These are phyloP conservation scores for Talaromyces verruculosus DNA, from an alignment of 2,329 filamentous ascomycete genomes.

Conservation along the genomic window DNA sequence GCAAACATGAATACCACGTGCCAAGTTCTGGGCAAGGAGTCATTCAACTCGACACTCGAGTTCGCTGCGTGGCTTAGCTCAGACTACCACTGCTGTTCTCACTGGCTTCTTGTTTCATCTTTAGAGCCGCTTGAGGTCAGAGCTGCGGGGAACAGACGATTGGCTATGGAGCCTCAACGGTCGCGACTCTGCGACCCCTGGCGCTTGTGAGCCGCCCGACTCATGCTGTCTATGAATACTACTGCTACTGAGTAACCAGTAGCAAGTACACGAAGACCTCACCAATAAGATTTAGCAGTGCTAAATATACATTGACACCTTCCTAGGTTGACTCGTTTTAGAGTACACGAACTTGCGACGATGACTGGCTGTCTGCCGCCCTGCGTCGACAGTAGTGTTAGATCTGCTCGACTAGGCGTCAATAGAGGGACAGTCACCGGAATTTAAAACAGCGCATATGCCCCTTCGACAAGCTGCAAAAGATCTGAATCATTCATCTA, in stretches of 20 bases:
- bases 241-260: background rate
- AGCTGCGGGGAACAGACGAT: constrained; percentile 13
- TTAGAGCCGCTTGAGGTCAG: constrained; percentile 14
- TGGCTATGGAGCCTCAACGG: constrained; percentile 11
- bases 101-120: background rate
- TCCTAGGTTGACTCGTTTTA: constrained; percentile 15
- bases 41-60: background rate
- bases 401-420: constrained; percentile 3
- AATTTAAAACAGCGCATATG: constrained; percentile 16
- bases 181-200: constrained; percentile 5
- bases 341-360: background rate
- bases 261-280: background rate
- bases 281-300: background rate
- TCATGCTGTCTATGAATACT: constrained; percentile 3
- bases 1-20: background rate
- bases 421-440: constrained; percentile 1
- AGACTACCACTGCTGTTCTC: too few species aligned
- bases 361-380: constrained; percentile 18
- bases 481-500: background rate
- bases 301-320: constrained; percentile 4
- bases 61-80: background rate
- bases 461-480: constrained; percentile 5
- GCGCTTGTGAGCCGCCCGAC: constrained; percentile 17
- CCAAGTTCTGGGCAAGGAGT: background rate
- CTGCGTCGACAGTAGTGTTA: background rate